phyloP scores from a whole-genome alignment of 1,139 yeast genomes.

The Diutina pseudorugosa region DNA sequence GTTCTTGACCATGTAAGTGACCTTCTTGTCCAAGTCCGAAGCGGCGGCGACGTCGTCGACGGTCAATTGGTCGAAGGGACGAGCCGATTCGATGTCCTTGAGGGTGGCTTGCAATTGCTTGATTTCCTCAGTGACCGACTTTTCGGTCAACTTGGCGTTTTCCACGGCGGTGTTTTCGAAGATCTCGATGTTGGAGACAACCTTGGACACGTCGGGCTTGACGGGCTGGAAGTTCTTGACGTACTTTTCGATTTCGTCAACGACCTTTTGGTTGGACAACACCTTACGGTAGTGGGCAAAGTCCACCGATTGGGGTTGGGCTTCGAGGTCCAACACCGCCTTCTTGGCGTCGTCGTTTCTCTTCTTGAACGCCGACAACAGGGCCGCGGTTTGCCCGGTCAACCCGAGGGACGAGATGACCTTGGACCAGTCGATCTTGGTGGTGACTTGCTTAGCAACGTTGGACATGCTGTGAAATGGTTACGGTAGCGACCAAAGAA shows the following conservation, averaged over 20 bases:
- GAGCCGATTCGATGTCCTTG: slow-evolving; percentile 87
- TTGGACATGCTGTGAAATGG: background rate
- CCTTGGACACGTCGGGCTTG: slow-evolving; percentile 78
- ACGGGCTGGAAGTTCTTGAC: slow-evolving; percentile 70
- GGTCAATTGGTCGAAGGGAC: slow-evolving; percentile 95
- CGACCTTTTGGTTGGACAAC: slow-evolving; percentile 71
- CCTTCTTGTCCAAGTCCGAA: slow-evolving; percentile 96
- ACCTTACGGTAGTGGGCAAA: slow-evolving; percentile 68
- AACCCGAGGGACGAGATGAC: slow-evolving; percentile 81
- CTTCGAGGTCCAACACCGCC: slow-evolving; percentile 53
- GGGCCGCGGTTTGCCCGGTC: slow-evolving; percentile 83
- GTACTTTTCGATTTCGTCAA: slow-evolving; percentile 72
- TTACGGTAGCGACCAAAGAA: background rate
- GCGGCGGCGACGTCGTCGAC: slow-evolving; percentile 92
- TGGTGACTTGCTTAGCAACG: slow-evolving; percentile 57
- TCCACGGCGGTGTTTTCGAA: slow-evolving; percentile 93
- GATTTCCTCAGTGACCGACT: slow-evolving; percentile 77
- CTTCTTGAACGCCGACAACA: slow-evolving; percentile 89
- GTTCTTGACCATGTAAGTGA: slow-evolving; percentile 86
- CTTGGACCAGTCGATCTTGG: slow-evolving; percentile 92
- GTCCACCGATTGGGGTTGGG: slow-evolving; percentile 70
- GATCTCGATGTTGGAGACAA: slow-evolving; percentile 81
- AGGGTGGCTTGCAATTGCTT: slow-evolving; percentile 77
- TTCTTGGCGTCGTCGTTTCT: slow-evolving; percentile 97
- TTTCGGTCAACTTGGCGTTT: slow-evolving; percentile 90